phyloP scores from a whole-genome alignment of 345 rosid species.

The Acer negundo region DNA sequence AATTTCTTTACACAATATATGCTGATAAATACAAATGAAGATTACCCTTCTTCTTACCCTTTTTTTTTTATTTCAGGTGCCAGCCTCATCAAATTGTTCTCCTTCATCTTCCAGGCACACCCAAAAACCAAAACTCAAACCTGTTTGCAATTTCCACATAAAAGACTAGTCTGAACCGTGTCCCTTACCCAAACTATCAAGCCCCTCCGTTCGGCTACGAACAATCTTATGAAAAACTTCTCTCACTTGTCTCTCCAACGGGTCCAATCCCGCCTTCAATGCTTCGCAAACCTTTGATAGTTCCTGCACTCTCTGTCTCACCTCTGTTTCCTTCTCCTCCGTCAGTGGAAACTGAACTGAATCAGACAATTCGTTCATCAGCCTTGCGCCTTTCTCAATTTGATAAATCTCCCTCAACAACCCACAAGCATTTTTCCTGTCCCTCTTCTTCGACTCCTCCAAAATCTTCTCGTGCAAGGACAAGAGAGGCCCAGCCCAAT shows the following conservation, averaged over 20 bases:
- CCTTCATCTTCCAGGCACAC: slow-evolving; percentile 15
- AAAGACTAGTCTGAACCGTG: slow-evolving; percentile 31
- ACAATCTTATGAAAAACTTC: slow-evolving; percentile 86
- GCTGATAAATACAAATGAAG: slow-evolving; percentile 36
- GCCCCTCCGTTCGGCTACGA: slow-evolving; percentile 78
- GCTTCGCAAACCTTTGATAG: slow-evolving; percentile 49
- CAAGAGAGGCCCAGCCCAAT: slow-evolving; percentile 67
- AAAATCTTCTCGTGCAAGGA: slow-evolving; percentile 68
- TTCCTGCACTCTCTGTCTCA: slow-evolving; percentile 62
- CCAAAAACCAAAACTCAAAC: neutral
- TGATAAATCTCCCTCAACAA: slow-evolving; percentile 79
- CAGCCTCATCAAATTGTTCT: slow-evolving; percentile 16
- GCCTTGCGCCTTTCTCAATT: slow-evolving; percentile 64
- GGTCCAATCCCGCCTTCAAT: slow-evolving; percentile 69
- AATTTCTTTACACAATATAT: slow-evolving; percentile 50
- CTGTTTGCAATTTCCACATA: slow-evolving; percentile 16
- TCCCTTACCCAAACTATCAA: slow-evolving; percentile 58
- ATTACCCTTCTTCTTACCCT: slow-evolving; percentile 22
- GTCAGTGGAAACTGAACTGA: slow-evolving; percentile 66
- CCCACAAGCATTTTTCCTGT: slow-evolving; percentile 74
- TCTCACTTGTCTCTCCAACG: slow-evolving; percentile 80
- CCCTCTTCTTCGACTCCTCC: slow-evolving; percentile 82
- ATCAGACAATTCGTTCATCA: slow-evolving; percentile 71
- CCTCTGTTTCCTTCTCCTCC: slow-evolving; percentile 60
- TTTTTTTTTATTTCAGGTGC: slow-evolving; percentile 16